Evolutionary conservation across 441 rosid genomes (phyloP).

Genomic region (Arabidopsis lyrata): DNA sequence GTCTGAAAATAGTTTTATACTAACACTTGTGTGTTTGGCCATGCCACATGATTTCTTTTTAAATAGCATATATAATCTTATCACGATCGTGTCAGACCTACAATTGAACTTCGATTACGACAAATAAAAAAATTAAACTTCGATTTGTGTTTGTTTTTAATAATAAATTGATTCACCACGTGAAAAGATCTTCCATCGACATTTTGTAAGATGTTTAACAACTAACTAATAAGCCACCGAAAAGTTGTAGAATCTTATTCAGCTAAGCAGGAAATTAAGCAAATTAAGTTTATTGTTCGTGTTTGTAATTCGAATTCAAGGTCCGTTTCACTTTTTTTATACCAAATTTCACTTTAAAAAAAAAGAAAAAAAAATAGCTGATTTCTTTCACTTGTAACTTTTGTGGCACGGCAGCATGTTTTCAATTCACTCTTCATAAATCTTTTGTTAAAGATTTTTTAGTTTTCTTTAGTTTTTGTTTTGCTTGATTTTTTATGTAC

Average conservation of each 20-base stretch:
- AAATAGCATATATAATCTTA: conserved; percentile 2
- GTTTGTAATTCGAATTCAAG: background rate
- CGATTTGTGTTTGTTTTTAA: background rate
- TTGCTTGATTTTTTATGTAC: background rate
- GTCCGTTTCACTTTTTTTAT: background rate
- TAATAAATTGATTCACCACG: background rate
- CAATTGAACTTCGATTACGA: background rate
- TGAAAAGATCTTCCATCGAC: background rate
- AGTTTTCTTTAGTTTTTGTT: background rate
- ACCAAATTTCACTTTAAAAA: background rate
- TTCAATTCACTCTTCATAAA: background rate
- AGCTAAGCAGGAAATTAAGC: background rate
- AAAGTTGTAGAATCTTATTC: background rate
- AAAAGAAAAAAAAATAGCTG: background rate
- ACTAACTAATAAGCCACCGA: background rate
- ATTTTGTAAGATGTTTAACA: background rate
- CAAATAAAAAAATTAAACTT: background rate
- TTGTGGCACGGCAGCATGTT: background rate
- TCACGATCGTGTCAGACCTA: conserved; percentile 18
- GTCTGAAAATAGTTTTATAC: background rate
- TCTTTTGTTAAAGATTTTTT: background rate
- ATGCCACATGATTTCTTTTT: background rate
- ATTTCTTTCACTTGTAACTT: background rate
- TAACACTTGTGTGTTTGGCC: background rate
- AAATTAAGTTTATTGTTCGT: background rate